Conservation (phyloP, 345 rosid species). For the Sisymbrium altissimum region DNA sequence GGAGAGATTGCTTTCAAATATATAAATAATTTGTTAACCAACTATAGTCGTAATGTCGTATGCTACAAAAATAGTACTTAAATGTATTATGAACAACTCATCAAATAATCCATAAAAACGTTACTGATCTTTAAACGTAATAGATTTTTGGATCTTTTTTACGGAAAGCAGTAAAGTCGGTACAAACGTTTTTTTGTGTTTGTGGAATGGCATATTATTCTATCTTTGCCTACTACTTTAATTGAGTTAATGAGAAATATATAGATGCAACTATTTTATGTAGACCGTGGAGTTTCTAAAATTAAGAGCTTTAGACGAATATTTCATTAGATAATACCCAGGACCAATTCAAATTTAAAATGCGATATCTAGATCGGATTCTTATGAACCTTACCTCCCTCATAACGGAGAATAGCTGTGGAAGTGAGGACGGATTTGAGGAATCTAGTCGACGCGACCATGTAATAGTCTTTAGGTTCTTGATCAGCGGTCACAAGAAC, state of each 20-base stretch:
- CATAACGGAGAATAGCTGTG: conserved; percentile 55
- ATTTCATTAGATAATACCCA: background rate
- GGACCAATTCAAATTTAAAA: background rate
- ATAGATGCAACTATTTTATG: background rate
- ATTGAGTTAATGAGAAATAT: background rate
- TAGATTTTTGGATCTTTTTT: background rate
- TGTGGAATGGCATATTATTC: background rate
- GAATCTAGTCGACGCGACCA: conserved; percentile 66
- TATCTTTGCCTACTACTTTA: background rate
- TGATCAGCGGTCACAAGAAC: conserved; percentile 74
- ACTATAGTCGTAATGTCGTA: too few species aligned
- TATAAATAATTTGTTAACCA: background rate
- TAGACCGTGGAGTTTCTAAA: background rate
- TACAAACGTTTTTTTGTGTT: background rate
- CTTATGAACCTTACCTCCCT: conserved; percentile 1
- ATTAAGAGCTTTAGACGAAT: background rate
- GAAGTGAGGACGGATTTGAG: conserved; percentile 49
- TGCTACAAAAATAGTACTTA: background rate
- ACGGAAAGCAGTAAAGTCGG: background rate
- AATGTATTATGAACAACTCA: background rate
- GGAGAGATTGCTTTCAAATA: background rate
- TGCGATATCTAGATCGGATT: background rate
- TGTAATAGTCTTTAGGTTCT: conserved; percentile 58
- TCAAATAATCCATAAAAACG: background rate
- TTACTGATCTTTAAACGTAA: background rate